A percentile compares a stretch with the other conserved stretches of the same genome.
These are phyloP conservation scores for Miscanthus lutarioriparius DNA, from an alignment of 176 grass and related monocot genomes.

Conservation along the genomic window DNA sequence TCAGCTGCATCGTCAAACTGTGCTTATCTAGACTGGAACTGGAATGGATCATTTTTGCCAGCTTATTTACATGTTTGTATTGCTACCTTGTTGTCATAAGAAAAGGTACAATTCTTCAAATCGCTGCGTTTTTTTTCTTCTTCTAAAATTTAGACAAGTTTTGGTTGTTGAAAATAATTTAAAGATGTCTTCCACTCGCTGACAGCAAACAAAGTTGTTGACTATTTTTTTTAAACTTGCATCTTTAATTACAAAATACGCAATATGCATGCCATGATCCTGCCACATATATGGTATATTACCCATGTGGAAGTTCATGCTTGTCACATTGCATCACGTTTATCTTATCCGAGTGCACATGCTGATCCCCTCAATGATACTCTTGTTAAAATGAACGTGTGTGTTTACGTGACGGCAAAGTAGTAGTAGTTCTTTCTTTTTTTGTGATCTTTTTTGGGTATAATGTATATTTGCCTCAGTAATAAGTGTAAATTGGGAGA, in stretches of 20 bases:
- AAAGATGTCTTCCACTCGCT: background rate
- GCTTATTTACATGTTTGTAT: no score
- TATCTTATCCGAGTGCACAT: slow-evolving; percentile 25
- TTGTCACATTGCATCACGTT: slow-evolving; percentile 11
- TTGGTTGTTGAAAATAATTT: background rate
- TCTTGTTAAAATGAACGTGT: background rate
- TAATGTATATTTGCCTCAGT: background rate
- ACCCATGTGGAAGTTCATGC: slow-evolving; percentile 33
- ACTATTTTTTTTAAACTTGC: background rate
- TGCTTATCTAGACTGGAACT: no score
- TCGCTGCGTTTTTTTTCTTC: background rate
- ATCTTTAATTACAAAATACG: background rate
- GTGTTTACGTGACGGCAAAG: background rate
- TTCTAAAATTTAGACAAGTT: background rate
- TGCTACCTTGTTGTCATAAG: no score
- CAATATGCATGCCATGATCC: background rate
- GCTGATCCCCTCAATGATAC: background rate
- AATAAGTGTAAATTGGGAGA: background rate
- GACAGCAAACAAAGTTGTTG: background rate
- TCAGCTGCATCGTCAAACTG: background rate
- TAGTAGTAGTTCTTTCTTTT: background rate
- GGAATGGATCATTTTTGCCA: no score
- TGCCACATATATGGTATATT: background rate
- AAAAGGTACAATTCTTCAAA: no score
- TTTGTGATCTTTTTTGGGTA: background rate